Percentiles rank a stretch among this genome's conserved stretches.
phyloP scores from a whole-genome alignment of 352 stramenopile species.

The Phytophthora litchii region DNA sequence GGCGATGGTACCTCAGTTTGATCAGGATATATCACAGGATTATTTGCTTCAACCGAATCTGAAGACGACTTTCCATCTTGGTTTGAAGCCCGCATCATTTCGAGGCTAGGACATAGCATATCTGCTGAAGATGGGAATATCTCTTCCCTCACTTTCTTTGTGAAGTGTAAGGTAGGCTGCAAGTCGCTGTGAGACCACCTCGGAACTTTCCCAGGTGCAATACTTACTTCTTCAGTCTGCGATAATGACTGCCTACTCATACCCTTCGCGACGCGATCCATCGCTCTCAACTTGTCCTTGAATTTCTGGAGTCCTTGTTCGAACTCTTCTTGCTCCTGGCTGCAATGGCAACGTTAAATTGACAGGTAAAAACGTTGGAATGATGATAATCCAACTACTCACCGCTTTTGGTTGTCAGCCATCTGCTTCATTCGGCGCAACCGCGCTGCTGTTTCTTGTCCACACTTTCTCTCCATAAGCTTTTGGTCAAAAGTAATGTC shows the following conservation, averaged over 20 bases:
- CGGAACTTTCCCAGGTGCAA: neutral
- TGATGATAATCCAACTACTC: neutral
- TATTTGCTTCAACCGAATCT: conserved; percentile 8
- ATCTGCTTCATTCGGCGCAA: conserved; percentile 50
- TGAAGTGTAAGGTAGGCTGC: neutral
- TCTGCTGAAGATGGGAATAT: neutral
- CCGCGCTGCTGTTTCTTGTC: conserved; percentile 52
- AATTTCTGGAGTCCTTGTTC: conserved; percentile 56
- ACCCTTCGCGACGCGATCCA: conserved; percentile 67
- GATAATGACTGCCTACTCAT: conserved; percentile 22
- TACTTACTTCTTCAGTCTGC: conserved; percentile 14
- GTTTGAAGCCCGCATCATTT: conserved; percentile 2
- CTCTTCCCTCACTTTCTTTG: conserved; percentile 4
- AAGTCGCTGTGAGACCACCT: neutral
- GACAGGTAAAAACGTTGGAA: too few species aligned
- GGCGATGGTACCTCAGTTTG: neutral
- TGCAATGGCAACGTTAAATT: conserved; percentile 25
- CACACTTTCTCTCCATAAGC: conserved; percentile 46
- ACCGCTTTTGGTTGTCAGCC: conserved; percentile 57
- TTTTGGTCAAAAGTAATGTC: conserved; percentile 35
- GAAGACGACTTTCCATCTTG: conserved; percentile 18
- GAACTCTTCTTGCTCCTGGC: conserved; percentile 56
- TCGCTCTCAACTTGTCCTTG: conserved; percentile 63
- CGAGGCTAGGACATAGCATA: conserved; percentile 6
- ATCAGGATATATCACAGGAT: neutral